Conservation (phyloP, 805 yeast genomes). For the Candida orba region DNA sequence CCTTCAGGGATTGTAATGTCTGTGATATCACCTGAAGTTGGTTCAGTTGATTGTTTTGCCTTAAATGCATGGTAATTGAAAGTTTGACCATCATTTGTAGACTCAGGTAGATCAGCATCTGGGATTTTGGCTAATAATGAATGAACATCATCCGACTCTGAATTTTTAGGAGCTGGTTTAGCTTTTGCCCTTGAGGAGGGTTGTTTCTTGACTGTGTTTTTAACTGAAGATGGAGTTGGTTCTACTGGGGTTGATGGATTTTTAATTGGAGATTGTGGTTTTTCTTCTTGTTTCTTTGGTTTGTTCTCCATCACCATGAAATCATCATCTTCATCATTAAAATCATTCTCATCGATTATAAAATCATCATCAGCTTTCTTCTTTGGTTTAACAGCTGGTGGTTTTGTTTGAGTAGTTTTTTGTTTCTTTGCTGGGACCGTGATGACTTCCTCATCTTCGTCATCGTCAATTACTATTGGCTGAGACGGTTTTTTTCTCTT, state of each 20-base stretch:
- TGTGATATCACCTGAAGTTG: constrained; percentile 27
- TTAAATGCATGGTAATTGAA: constrained; percentile 54
- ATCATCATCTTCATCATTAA: constrained; percentile 1
- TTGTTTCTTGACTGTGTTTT: not conserved
- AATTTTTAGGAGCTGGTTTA: not conserved
- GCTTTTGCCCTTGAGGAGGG: not conserved
- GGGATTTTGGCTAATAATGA: constrained; percentile 59
- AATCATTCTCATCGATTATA: constrained; percentile 21
- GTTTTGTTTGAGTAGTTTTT: not conserved
- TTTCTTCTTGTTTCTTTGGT: not conserved
- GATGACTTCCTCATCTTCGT: constrained; percentile 23
- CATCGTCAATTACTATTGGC: constrained; percentile 21
- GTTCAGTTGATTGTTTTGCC: constrained; percentile 33
- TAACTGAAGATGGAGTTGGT: not conserved
- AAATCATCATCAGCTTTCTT: constrained; percentile 16
- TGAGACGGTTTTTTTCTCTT: constrained; percentile 9
- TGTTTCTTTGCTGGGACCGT: constrained; percentile 8
- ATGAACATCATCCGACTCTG: constrained; percentile 35
- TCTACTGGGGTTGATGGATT: not conserved
- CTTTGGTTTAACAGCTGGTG: no score
- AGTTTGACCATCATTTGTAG: constrained; percentile 28
- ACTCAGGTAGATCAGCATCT: constrained; percentile 58
- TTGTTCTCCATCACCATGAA: not conserved
- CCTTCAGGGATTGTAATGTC: constrained; percentile 67
- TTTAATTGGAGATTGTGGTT: not conserved